These are phyloP conservation scores for Tetrahymena elliotti DNA, from an alignment of 73 alveolate species.

Conservation along the genomic window DNA sequence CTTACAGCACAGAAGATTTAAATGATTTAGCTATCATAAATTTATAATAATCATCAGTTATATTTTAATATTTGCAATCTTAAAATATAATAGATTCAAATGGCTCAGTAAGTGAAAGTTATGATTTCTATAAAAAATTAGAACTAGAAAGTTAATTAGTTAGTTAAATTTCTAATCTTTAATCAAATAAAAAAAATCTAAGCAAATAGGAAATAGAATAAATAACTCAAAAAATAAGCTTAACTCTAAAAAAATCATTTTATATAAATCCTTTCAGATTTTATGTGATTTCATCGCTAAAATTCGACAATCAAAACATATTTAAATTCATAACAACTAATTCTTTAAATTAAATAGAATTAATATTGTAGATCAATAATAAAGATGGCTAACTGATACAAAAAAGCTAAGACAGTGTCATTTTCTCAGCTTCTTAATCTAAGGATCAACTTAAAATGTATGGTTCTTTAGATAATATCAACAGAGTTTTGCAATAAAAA, in stretches of 20 bases:
- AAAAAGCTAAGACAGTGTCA: not conserved
- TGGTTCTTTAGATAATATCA: not conserved
- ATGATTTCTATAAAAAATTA: not conserved
- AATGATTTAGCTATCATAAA: not conserved
- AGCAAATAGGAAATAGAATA: not conserved
- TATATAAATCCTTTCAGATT: not conserved
- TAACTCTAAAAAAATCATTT: not conserved
- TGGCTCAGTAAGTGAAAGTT: not conserved
- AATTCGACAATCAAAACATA: not conserved
- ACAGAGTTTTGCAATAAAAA: not conserved
- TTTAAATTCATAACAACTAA: not conserved
- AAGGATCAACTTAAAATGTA: not conserved
- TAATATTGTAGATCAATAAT: too few relatives aligned
- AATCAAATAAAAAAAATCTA: too few relatives aligned
- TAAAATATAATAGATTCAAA: not conserved
- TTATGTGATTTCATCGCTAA: not conserved
- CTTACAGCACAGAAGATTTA: not conserved
- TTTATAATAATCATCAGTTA: not conserved
- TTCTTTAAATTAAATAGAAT: not conserved
- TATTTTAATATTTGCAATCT: not conserved
- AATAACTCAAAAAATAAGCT: not conserved
- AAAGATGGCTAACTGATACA: not conserved
- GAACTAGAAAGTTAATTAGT: not conserved
- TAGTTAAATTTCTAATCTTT: too few relatives aligned
- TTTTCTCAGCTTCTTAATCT: not conserved